Conservation (phyloP, 192 early-diverging fungal species). For the Lobosporangium transversale region DNA sequence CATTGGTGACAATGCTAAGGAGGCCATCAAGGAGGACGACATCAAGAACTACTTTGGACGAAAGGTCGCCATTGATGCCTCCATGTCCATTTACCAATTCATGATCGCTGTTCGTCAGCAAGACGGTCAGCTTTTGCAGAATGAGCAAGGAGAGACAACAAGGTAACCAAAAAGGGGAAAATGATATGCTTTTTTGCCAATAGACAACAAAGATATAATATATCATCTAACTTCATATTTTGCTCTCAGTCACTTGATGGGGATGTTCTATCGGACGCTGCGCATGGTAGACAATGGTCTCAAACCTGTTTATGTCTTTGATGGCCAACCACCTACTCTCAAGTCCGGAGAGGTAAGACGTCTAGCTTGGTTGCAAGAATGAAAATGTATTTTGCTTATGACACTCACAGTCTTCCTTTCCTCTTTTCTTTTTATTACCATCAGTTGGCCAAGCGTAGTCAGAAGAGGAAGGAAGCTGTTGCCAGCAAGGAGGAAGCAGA, state of each 20-base stretch:
- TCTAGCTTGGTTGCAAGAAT: not conserved
- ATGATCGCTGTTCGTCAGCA: slow-evolving; percentile 91
- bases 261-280: slow-evolving; percentile 95
- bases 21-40: slow-evolving; percentile 82
- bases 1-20: slow-evolving; percentile 90
- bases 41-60: slow-evolving; percentile 92
- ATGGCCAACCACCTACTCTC: slow-evolving; percentile 94
- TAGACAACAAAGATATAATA: not conserved
- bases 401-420: not conserved
- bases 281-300: slow-evolving; percentile 97
- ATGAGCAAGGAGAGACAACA: slow-evolving; percentile 91
- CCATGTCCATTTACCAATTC: slow-evolving; percentile 98
- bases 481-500: slow-evolving; percentile 75
- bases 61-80: slow-evolving; percentile 97
- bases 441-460: slow-evolving; percentile 76
- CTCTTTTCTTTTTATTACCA: not conserved
- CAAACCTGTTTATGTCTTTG: slow-evolving; percentile 97
- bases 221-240: not conserved
- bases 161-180: slow-evolving; percentile 65
- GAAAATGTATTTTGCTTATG: no score
- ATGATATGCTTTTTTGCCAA: no score
- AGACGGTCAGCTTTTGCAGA: slow-evolving; percentile 91
- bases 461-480: slow-evolving; percentile 76
- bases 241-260: slow-evolving; percentile 87
- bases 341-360: slow-evolving; percentile 85